These are phyloP conservation scores for Hypoxylon sp. DNA, from an alignment of 2,329 filamentous ascomycete genomes.

Conservation along the genomic window DNA sequence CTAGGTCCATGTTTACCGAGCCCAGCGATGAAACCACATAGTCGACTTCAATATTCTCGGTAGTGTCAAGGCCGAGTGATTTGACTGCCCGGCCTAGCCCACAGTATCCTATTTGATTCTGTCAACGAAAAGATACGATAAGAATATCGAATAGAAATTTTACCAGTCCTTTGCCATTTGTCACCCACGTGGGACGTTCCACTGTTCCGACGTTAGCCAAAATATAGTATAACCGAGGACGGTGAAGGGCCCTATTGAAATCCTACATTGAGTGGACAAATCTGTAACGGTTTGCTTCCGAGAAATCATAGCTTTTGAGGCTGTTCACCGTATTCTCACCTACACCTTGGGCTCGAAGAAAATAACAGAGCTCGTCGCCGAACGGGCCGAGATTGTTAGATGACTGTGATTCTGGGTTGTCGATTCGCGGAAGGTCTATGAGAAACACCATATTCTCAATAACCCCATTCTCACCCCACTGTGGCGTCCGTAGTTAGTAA, in stretches of 20 bases:
- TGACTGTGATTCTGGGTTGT: constrained; percentile 52
- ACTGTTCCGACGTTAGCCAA: constrained; percentile 56
- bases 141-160: constrained; percentile 23
- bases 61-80: constrained; percentile 72
- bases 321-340: constrained; percentile 76
- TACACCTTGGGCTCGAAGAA: constrained; percentile 76
- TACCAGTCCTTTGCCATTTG: constrained; percentile 61
- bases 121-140: constrained; percentile 27
- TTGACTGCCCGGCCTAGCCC: constrained; percentile 79
- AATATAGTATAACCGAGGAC: constrained; percentile 14
- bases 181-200: constrained; percentile 69
- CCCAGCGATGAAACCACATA: constrained; percentile 87
- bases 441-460: constrained; percentile 94
- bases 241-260: not conserved
- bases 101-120: constrained; percentile 72
- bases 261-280: constrained; percentile 89
- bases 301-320: constrained; percentile 85
- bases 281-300: constrained; percentile 76
- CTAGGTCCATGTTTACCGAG: constrained; percentile 76
- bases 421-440: constrained; percentile 85
- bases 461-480: constrained; percentile 85
- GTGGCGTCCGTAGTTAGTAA: constrained; percentile 10
- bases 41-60: constrained; percentile 75
- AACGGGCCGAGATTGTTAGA: constrained; percentile 67
- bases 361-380: constrained; percentile 77